Evolutionary conservation across 1,284 basidiomycete species (phyloP).

Genomic region (Baeospora myosura): DNA sequence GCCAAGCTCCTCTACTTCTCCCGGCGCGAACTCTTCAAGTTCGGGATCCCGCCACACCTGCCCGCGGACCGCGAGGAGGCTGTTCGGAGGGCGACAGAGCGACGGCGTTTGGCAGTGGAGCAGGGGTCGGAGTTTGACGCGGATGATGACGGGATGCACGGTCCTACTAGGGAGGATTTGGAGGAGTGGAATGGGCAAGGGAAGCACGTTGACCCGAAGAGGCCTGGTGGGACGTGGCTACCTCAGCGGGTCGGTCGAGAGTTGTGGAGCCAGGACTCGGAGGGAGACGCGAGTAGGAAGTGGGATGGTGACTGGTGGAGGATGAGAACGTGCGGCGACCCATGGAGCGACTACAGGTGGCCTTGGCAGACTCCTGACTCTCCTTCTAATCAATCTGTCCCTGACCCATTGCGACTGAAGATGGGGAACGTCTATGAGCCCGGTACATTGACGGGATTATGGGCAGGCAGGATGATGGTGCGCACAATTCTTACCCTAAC

Average conservation of each 20-base stretch:
- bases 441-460: conserved; percentile 38
- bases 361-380: not conserved
- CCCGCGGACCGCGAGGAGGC: conserved; percentile 40
- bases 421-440: conserved; percentile 10
- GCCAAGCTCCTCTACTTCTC: conserved; percentile 61
- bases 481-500: conserved; percentile 18
- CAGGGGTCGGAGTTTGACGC: conserved; percentile 5
- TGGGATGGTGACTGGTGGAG: conserved; percentile 62
- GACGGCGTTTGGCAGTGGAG: conserved; percentile 1
- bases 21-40: conserved; percentile 40
- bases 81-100: conserved; percentile 10
- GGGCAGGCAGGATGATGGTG: conserved; percentile 54
- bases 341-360: conserved; percentile 28
- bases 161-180: conserved; percentile 54
- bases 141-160: conserved; percentile 14
- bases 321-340: conserved; percentile 39
- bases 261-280: conserved; percentile 19
- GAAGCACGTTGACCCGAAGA: conserved; percentile 1
- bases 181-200: conserved; percentile 41
- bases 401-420: conserved; percentile 7
- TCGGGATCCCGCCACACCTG: conserved; percentile 38
- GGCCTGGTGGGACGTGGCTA: conserved; percentile 4
- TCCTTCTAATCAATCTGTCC: not conserved
- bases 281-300: conserved; percentile 16
- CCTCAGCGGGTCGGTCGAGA: conserved; percentile 20